phyloP scores from a whole-genome alignment of 2,329 filamentous ascomycete genomes.

The Neocatenulostroma microsporum region DNA sequence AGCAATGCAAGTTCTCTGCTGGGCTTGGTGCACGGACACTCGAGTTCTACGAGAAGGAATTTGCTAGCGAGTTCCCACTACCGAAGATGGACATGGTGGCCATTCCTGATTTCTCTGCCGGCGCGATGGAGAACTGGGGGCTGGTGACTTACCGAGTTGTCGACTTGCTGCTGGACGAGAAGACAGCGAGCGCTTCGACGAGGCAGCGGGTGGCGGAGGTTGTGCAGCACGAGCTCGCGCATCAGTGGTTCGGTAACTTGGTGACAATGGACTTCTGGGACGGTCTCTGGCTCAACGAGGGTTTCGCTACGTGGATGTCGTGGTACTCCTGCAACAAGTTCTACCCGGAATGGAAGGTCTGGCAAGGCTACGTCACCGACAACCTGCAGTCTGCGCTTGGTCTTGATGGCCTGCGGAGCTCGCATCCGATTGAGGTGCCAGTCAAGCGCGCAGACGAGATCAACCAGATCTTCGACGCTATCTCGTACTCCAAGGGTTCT shows the following conservation, averaged over 20 bases:
- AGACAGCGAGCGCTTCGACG: constrained; percentile 76
- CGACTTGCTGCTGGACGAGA: constrained; percentile 83
- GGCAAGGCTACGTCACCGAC: constrained; percentile 90
- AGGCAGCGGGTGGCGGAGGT: constrained; percentile 93
- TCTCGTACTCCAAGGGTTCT: constrained; percentile 94
- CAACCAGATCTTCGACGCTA: constrained; percentile 96
- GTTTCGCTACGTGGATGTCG: constrained; percentile 87
- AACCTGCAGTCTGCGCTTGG: constrained; percentile 81
- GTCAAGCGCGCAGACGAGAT: constrained; percentile 94
- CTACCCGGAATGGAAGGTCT: constrained; percentile 97
- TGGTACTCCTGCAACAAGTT: constrained; percentile 92
- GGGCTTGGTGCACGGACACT: constrained; percentile 83
- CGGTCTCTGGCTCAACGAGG: constrained; percentile 90
- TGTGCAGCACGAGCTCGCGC: constrained; percentile 92
- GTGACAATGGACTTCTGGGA: constrained; percentile 99
- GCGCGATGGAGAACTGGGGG: constrained; percentile 99
- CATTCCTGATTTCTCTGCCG: constrained; percentile 90
- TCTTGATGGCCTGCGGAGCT: constrained; percentile 85
- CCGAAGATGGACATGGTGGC: constrained; percentile 97
- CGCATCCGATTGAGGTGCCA: constrained; percentile 91
- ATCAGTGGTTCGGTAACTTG: constrained; percentile 97
- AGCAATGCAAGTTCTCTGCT: constrained; percentile 83
- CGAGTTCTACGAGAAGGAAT: constrained; percentile 91
- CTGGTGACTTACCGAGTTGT: constrained; percentile 91
- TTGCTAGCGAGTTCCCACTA: constrained; percentile 76